Evolutionary conservation across 768 basidiomycete species (phyloP), one percentile per base, ranked within the genome.

Genomic region (Leccinum ochraceum): DNA sequence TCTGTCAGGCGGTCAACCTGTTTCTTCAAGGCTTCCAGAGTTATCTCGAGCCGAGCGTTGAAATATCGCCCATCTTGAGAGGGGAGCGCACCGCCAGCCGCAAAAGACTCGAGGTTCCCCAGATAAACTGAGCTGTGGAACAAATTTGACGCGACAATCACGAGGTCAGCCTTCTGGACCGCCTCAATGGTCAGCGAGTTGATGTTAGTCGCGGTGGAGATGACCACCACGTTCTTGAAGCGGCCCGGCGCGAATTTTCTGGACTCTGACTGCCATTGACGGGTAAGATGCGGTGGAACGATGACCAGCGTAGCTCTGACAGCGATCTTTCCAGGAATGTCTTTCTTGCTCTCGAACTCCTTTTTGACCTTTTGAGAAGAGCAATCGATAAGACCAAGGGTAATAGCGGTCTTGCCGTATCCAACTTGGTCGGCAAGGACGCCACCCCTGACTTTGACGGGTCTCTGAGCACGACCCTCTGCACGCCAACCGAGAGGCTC

Each of bases 341-440:
- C 72, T 10, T 78, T 76, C 61, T 80, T 77, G 55, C 81, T 78
- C 30, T 79, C 72, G 63, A 89, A 85, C 63, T 90, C 89, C 61
- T 82, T 77, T 57, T 78, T 74, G 53, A 88, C 83, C 17, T 75
- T 74, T 64, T 84, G 81, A 20, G 78, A 75, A 22, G 86, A 80
- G 68, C 88, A 87, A 67, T 94, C 90, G 63, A 97, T 89, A 60
- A 98, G 81, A 20, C 89, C 95, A 30, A 98, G 82, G 3, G 93
- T 94, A 64, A 97, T 95, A 22, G 94, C 95, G 0, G 95, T 98
- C 77, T 98, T 98, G 17, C 95, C 95, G 69, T 98, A 98, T 54
- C 95, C 95, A 61, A 98, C 95, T 77, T 95, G 90, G 68, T 98
- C 95, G 13, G 95, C 95, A 50, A 97, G 84, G 53, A 97, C 95